Evolutionary conservation across 805 yeast genomes (phyloP).

Genomic region (Hermanozyma aechmeae): DNA sequence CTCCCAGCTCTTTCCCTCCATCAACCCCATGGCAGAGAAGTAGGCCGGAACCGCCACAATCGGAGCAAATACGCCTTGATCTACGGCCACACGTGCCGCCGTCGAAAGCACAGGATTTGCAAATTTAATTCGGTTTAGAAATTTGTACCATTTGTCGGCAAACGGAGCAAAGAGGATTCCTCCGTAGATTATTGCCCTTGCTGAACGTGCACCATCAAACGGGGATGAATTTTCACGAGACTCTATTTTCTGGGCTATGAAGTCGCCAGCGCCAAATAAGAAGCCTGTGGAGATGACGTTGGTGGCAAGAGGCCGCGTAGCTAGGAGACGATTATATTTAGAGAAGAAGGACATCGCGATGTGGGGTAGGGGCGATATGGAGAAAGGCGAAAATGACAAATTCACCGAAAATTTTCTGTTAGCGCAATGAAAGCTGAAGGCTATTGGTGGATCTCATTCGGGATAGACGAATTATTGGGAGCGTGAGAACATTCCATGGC

Average conservation of each 20-base stretch:
- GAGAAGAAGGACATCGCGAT: too few species aligned
- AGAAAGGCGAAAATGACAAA: too few species aligned
- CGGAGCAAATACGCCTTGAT: slow-evolving; percentile 76
- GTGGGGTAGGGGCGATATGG: too few species aligned
- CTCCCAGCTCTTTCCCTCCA: slow-evolving; percentile 37
- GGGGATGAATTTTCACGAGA: slow-evolving; percentile 20
- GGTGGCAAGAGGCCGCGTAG: slow-evolving; percentile 32
- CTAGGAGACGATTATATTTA: slow-evolving; percentile 16
- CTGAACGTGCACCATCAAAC: slow-evolving; percentile 48
- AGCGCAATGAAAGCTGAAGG: too few species aligned
- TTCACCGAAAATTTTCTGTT: too few species aligned
- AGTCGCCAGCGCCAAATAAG: slow-evolving; percentile 69
- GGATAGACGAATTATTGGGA: too few species aligned
- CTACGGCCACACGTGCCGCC: slow-evolving; percentile 46
- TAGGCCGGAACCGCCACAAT: slow-evolving; percentile 62
- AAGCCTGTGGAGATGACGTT: slow-evolving; percentile 42
- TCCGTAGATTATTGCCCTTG: slow-evolving; percentile 63
- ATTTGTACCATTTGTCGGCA: slow-evolving; percentile 61
- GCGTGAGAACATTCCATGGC: too few species aligned
- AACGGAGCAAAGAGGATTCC: slow-evolving; percentile 67
- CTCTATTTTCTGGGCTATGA: slow-evolving; percentile 49
- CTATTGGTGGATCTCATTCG: too few species aligned
- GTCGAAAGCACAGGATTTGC: slow-evolving; percentile 9
- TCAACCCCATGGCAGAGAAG: slow-evolving; percentile 52
- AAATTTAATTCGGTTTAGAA: slow-evolving; percentile 31